Evolutionary conservation across 1,284 basidiomycete genomes (phyloP), one percentile per base, ranked within the genome.

Genomic region (Coriolopsis trogii): DNA sequence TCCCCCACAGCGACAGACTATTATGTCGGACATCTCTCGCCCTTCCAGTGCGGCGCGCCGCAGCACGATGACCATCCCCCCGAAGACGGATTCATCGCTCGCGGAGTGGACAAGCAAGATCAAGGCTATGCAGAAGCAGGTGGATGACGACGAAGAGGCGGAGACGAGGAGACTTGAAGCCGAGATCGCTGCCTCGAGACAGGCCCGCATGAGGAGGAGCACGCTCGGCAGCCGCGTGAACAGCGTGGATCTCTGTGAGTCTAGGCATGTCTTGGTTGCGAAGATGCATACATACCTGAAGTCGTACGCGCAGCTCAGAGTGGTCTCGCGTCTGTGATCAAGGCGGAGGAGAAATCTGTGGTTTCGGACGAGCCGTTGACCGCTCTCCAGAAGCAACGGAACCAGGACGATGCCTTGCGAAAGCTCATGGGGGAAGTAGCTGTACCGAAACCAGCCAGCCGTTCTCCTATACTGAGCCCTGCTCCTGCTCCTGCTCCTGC

Each of bases 31-130:
- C 26, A 25, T 48, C 12, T 30, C 46, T 28, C 46, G 38, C 29
- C 46, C 38, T 13, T 34, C 38, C 15, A 48, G 46, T 18, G 37
- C 46, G 5, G 46, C 46, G n/a, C 74, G 55, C 46, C 72, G 70
- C 41, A 73, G 74, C 46, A 67, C 67, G 3, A 61, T 70, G 39
- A 75, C 73, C 55, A 62, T 73, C 1, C 80, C 67, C 60, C 24
- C 65, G 1, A 79, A 71, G 64, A 74, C 72, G 10, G 85, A 87
- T 58, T 71, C 75, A 9, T 84, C 81, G 30, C 74, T 90, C n/a
- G 77, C 87, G 16, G 88, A 91, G 67, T 91, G 89, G 89, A 80
- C 88, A 15, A 86, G 73, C 68, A 85, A 78, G 72, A 89, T 91
- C 68, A 87, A 85, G 67, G 86, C 82, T 12, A 70, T 91, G 65